Percentiles rank a stretch among this genome's conserved stretches.
These are phyloP conservation scores for Claviceps purpurea DNA, from an alignment of 2,329 filamentous ascomycete species.

Conservation along the genomic window DNA sequence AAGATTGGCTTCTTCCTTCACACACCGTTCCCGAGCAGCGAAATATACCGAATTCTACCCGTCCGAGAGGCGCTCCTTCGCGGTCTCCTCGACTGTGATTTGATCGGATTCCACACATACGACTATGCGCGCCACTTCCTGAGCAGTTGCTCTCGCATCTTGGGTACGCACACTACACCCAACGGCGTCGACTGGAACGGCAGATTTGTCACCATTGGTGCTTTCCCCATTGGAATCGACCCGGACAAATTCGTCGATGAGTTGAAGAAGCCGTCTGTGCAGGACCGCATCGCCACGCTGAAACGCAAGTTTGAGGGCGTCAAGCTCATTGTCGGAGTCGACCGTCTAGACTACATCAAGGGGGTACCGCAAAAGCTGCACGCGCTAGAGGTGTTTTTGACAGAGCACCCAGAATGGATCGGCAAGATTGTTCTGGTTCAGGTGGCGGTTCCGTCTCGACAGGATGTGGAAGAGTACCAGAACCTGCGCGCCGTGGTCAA, in stretches of 20 bases:
- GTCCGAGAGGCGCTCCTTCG: constrained; percentile 80
- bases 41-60: constrained; percentile 91
- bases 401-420: constrained; percentile 95
- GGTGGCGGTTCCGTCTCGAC: constrained; percentile 84
- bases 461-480: constrained; percentile 96
- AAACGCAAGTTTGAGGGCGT: constrained; percentile 89
- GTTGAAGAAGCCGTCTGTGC: constrained; percentile 70
- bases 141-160: constrained; percentile 87
- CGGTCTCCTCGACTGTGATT: constrained; percentile 81
- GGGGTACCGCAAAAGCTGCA: constrained; percentile 96
- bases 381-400: constrained; percentile 90
- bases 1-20: constrained; percentile 98
- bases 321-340: constrained; percentile 92
- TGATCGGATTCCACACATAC: constrained; percentile 97
- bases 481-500: constrained; percentile 92
- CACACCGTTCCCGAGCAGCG: constrained; percentile 90
- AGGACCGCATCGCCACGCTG: constrained; percentile 73
- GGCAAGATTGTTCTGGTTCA: constrained; percentile 94
- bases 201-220: constrained; percentile 79
- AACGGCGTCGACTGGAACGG: constrained; percentile 87
- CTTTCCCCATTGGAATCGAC: constrained; percentile 96
- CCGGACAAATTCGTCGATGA: constrained; percentile 92
- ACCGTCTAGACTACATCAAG: constrained; percentile 97
- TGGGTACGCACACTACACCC: constrained; percentile 68
- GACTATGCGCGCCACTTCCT: constrained; percentile 98